Conservation (phyloP, 2,329 filamentous ascomycete genomes). For the Fusarium aywerte region DNA sequence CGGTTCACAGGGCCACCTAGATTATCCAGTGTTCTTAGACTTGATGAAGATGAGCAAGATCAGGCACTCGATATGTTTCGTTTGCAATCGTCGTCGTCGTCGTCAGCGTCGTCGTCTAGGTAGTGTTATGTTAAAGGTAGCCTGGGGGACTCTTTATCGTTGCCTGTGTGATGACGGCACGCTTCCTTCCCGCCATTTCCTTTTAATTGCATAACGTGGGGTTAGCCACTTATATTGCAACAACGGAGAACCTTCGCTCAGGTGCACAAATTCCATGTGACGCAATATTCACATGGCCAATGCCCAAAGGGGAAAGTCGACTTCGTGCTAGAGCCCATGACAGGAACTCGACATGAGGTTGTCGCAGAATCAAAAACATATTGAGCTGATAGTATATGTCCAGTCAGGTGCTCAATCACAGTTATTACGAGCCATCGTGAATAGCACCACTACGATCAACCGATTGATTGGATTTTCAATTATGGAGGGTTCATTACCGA, state of each 20-base stretch:
- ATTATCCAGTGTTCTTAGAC: neutral
- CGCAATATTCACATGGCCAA: constrained; percentile 42
- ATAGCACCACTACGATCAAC: neutral
- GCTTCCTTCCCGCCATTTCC: constrained; percentile 14
- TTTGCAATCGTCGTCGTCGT: constrained; percentile 34
- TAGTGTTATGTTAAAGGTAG: constrained; percentile 33
- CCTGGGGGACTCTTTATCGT: constrained; percentile 47
- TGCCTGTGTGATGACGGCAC: constrained; percentile 52
- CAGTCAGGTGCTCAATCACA: neutral
- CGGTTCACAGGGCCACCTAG: neutral
- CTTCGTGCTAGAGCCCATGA: constrained; percentile 11
- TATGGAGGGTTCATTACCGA: neutral
- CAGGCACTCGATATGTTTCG: constrained; percentile 1
- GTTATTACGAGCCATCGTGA: neutral
- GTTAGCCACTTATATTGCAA: constrained; percentile 39
- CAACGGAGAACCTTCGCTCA: constrained; percentile 5
- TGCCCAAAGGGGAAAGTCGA: neutral
- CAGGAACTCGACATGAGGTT: constrained; percentile 20
- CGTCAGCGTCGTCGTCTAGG: constrained; percentile 38
- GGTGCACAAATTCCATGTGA: constrained; percentile 48
- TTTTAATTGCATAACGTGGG: constrained; percentile 42
- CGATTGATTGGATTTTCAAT: neutral
- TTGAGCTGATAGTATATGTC: neutral
- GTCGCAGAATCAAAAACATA: constrained; percentile 4
- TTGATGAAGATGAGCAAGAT: neutral